Percentiles rank a stretch among this genome's conserved stretches.
Evolutionary conservation across 768 basidiomycete species (phyloP).

Genomic region (Suillus cothurnatus): DNA sequence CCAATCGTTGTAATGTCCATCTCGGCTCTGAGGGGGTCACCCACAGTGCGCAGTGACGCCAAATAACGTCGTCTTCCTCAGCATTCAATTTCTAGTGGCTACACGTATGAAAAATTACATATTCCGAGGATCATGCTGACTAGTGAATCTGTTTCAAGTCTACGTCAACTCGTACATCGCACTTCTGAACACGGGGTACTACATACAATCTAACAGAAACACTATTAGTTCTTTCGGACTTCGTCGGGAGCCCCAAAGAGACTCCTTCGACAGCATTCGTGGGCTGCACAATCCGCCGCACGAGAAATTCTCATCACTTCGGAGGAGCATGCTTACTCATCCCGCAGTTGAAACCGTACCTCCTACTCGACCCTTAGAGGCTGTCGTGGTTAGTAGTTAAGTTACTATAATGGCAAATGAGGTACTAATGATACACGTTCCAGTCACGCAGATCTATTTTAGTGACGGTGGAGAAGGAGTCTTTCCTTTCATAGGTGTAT

Average conservation of each 20-base stretch:
- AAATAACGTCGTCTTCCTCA: neutral
- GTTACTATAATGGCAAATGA: neutral
- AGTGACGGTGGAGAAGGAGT: neutral
- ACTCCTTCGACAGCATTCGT: neutral
- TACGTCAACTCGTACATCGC: conserved; percentile 11
- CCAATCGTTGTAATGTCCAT: neutral
- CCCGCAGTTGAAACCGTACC: neutral
- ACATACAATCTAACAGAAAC: neutral
- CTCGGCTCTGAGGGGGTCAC: neutral
- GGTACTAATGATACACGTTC: neutral
- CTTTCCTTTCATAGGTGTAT: no score
- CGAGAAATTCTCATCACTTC: neutral
- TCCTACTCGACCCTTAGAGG: neutral
- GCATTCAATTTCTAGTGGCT: neutral
- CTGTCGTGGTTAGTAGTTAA: neutral
- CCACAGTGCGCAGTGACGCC: conserved; percentile 4
- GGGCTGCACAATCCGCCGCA: neutral
- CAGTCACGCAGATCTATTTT: neutral
- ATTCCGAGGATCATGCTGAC: neutral
- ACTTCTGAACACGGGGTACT: conserved; percentile 3
- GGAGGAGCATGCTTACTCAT: neutral
- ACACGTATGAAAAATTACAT: neutral
- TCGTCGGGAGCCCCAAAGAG: neutral
- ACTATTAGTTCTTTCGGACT: neutral
- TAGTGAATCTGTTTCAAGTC: neutral